A percentile compares a stretch with the other conserved stretches of the same genome.
These are phyloP conservation scores for Stagonosporopsis rhizophila DNA, from an alignment of 2,329 filamentous ascomycete species.

Conservation along the genomic window DNA sequence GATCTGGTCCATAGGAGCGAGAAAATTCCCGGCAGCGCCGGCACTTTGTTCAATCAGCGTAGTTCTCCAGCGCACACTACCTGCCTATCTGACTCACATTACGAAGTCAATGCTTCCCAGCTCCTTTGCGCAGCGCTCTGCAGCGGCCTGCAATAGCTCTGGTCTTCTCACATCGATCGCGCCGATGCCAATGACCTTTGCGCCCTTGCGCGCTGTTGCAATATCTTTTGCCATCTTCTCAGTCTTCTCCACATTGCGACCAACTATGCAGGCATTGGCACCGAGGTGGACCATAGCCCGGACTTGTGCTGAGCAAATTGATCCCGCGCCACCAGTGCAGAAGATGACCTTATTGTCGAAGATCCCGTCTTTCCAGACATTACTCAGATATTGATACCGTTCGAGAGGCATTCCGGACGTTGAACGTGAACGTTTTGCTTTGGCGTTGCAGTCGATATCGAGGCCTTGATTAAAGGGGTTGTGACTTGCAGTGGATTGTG, in stretches of 20 bases:
- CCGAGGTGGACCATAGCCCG: slow-evolving; percentile 89
- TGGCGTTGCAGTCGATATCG: background rate
- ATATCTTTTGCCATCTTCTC: slow-evolving; percentile 82
- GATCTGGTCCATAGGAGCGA: slow-evolving; percentile 82
- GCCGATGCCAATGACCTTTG: slow-evolving; percentile 87
- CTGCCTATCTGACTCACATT: slow-evolving; percentile 66
- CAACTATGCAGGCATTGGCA: slow-evolving; percentile 92
- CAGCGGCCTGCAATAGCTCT: slow-evolving; percentile 74
- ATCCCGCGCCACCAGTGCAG: slow-evolving; percentile 91
- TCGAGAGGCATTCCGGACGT: slow-evolving; percentile 68
- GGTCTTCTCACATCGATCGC: slow-evolving; percentile 71
- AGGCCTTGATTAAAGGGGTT: background rate
- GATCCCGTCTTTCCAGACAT: slow-evolving; percentile 85
- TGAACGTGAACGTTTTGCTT: background rate
- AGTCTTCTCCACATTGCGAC: slow-evolving; percentile 88
- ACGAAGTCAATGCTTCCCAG: slow-evolving; percentile 90
- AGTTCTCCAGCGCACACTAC: background rate
- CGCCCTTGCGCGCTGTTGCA: slow-evolving; percentile 75
- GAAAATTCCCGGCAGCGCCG: slow-evolving; percentile 94
- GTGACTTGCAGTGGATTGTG: background rate
- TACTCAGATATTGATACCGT: slow-evolving; percentile 78
- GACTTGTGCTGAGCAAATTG: slow-evolving; percentile 94
- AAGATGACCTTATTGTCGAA: slow-evolving; percentile 92
- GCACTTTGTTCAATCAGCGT: slow-evolving; percentile 63
- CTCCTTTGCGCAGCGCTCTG: slow-evolving; percentile 79